Conservation (phyloP, 2,329 filamentous ascomycete species). For the Colletotrichum orbiculare region DNA sequence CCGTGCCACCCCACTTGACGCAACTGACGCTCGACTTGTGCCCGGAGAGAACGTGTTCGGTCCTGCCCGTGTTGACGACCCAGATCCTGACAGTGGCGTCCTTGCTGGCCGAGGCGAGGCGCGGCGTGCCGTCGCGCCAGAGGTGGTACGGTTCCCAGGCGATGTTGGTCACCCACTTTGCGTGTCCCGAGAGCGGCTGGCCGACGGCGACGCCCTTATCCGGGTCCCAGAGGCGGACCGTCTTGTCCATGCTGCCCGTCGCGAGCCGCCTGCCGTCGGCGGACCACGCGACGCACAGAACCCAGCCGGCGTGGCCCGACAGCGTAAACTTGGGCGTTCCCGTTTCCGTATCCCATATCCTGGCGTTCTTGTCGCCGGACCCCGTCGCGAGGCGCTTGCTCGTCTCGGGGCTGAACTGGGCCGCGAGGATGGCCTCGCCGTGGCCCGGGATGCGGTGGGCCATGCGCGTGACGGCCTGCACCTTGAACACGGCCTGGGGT, state of each 20-base stretch:
- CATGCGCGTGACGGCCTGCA: conserved; percentile 91
- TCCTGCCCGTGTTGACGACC: conserved; percentile 81
- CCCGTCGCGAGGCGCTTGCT: conserved; percentile 87
- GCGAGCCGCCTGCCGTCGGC: conserved; percentile 85
- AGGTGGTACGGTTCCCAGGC: conserved; percentile 95
- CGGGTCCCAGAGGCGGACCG: conserved; percentile 89
- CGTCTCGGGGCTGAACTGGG: conserved; percentile 84
- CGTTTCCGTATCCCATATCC: conserved; percentile 95
- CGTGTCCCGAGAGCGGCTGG: conserved; percentile 80
- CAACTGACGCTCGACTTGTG: conserved; percentile 92
- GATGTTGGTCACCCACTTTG: conserved; percentile 83
- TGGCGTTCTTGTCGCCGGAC: conserved; percentile 88
- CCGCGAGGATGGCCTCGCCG: conserved; percentile 87
- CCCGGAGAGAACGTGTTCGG: conserved; percentile 85
- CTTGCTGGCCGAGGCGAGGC: conserved; percentile 88
- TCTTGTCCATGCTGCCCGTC: conserved; percentile 93
- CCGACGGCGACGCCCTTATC: conserved; percentile 81
- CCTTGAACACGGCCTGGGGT: conserved; percentile 93
- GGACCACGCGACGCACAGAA: conserved; percentile 87
- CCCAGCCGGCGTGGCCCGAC: conserved; percentile 90
- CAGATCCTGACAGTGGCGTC: conserved; percentile 90
- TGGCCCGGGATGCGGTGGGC: conserved; percentile 90
- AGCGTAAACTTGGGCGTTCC: conserved; percentile 89
- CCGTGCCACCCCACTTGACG: conserved; percentile 94
- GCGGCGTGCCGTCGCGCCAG: conserved; percentile 77